Evolutionary conservation across 2,329 filamentous ascomycete species (phyloP), one percentile per base, ranked within the genome.

Genomic region (Kalmusia sp.): DNA sequence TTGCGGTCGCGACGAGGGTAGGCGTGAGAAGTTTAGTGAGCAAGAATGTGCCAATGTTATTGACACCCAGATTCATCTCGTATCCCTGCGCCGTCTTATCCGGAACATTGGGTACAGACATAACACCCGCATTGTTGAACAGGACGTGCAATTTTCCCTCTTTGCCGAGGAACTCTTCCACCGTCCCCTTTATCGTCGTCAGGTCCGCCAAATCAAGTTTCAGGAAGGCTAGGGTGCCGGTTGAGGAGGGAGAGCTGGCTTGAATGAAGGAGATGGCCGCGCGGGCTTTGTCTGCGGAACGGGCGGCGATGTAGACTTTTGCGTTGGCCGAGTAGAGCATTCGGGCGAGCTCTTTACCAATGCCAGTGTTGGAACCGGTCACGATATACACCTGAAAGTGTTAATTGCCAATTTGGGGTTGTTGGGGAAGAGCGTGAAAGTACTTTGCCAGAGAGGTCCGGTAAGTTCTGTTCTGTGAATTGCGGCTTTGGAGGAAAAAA

Each of bases 291-390:
- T 74, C 66, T 39, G 72, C 62, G 6, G 67, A 77, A 24, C 83
- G 79, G 5, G 77, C 77, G 14, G 82, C 80, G 27, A 83, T 68
- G 67, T 84, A 85, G 19, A 85, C 78, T 0, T 71, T 82, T 28
- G 76, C 83, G 49, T 84, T 81, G 30, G 76, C 77, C 11, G 71
- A 67, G 67, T 86, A 87, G 9, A 87, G 74, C 3, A 87, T 77
- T 33, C 77, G 77, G 27, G 73, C 74, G 17, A 86, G 74, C 58
- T 85, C 80, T 34, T 79, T 77, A 8, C 84, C 84, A 6, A 85
- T 74, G 30, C 79, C 79, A 0, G 76, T 63, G 47, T 77, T 74
- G 21, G 76, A 78, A 19, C 81, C 81, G 0, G 74, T 87, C 14
- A 87, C 78, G 54, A 87, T 77, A 70, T 77, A 79, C 28, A 84